Evolutionary conservation across 1,284 basidiomycete genomes (phyloP), one percentile per base, ranked within the genome.

Genomic region (Cryptococcus sp.): DNA sequence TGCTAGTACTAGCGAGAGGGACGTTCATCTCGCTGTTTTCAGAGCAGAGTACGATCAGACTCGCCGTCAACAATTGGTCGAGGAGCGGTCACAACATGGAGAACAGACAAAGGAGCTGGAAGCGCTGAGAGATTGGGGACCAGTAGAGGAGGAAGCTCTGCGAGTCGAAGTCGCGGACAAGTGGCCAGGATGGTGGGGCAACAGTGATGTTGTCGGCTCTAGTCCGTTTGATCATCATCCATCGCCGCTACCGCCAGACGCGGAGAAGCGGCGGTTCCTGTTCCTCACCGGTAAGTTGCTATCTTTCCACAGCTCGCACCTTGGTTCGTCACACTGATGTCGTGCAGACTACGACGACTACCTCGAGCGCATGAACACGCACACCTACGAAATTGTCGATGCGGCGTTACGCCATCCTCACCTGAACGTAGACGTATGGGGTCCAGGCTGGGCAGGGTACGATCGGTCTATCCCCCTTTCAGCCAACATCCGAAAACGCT

Each of bases 301-400:
- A 8, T 50, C 44, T 20, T 39, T 50, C 19, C 13, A 22, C 7
- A 4, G 27, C 61, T 49, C 44, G 58, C 22, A 8, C 15, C 25
- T 38, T 11, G 25, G 13, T 31, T 5, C 3, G 6, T 13, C 22
- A 53, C 4, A n/a, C 47, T 31, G 16, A 17, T 27, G 23, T 8
- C 4, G 31, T 17, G 17, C 50, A 69, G 72, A 71, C 41, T 77
- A 75, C 50, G 62, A 62, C 7, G 78, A 79, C 59, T 79, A 78
- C 57, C 66, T 80, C 8, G 74, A 76, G 56, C 60, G 76, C 10
- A 77, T 78, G 75, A 78, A 78, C 63, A 74, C 76, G 7, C 74
- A 77, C 61, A 77, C 74, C 3, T 78, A 75, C 59, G 77, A 78
- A 56, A 74, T 78, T 47, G 71, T 77, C 41, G 77, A 78, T 56